Evolutionary conservation across 306 rosid species (phyloP).

Genomic region (Acacia melanoxylon): DNA sequence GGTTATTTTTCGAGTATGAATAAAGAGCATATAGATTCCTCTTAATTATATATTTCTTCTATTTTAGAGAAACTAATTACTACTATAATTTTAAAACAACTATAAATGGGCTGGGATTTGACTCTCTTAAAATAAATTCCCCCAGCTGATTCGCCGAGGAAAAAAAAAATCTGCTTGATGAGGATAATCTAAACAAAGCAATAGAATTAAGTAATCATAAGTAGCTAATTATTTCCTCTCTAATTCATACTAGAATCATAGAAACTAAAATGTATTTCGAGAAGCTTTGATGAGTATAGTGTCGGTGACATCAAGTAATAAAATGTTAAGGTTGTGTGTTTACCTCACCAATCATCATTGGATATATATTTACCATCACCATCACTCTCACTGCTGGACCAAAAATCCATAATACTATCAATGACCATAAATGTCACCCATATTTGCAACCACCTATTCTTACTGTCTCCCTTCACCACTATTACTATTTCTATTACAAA

Average conservation of each 20-base stretch:
- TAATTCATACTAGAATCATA: too few species aligned
- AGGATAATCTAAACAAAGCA: too few species aligned
- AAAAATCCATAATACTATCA: constrained; percentile 26
- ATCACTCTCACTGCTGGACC: constrained; percentile 26
- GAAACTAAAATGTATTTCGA: background rate
- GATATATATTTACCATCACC: constrained; percentile 18
- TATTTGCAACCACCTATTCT: background rate
- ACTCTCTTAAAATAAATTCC: background rate
- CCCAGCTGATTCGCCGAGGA: background rate
- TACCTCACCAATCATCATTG: background rate
- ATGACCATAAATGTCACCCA: constrained; percentile 35
- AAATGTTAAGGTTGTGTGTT: background rate
- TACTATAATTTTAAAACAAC: background rate
- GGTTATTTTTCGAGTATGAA: too few species aligned
- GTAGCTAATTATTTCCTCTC: too few species aligned
- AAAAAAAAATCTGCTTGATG: background rate
- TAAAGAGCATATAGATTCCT: background rate
- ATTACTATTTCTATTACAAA: background rate
- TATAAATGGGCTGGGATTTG: background rate
- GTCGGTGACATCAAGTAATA: background rate
- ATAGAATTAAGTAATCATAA: too few species aligned
- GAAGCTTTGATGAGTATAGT: constrained; percentile 6
- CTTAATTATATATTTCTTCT: background rate
- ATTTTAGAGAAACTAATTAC: background rate
- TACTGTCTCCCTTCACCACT: constrained; percentile 30